Conservation (phyloP, 1,284 basidiomycete genomes). For the Boletus mariae region DNA sequence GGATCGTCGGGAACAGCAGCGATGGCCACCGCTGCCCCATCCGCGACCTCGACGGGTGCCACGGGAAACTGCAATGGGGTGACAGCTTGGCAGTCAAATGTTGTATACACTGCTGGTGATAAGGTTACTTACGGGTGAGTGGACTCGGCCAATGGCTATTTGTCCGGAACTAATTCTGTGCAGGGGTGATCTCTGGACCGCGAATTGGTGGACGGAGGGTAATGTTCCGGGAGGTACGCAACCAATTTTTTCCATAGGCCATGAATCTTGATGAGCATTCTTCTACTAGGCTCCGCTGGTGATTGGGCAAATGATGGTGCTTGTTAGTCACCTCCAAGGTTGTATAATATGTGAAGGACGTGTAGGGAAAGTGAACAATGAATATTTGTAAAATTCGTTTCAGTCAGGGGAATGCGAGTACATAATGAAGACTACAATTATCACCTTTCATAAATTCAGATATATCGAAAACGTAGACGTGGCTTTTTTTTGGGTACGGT, state of each 20-base stretch:
- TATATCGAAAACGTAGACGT: not conserved
- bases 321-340: constrained; percentile 31
- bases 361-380: not conserved
- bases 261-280: not conserved
- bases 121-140: constrained; percentile 50
- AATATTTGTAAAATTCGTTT: not conserved
- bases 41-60: constrained; percentile 17
- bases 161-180: constrained; percentile 4
- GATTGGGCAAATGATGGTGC: constrained; percentile 58
- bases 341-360: not conserved
- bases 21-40: constrained; percentile 10
- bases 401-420: not conserved
- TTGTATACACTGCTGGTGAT: constrained; percentile 49
- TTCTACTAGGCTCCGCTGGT: constrained; percentile 36
- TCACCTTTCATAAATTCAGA: not conserved
- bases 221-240: constrained; percentile 50
- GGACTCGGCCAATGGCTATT: not conserved
- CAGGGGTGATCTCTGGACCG: constrained; percentile 58
- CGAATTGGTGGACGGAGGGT: constrained; percentile 54
- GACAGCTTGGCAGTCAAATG: constrained; percentile 43
- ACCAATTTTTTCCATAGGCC: not conserved
- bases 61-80: constrained; percentile 48
- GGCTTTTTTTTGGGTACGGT: not conserved
- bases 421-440: not conserved
- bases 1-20: constrained; percentile 18